Evolutionary conservation across 2,329 filamentous ascomycete genomes (phyloP), one percentile per base, ranked within the genome.

Genomic region (Colletotrichum lini): DNA sequence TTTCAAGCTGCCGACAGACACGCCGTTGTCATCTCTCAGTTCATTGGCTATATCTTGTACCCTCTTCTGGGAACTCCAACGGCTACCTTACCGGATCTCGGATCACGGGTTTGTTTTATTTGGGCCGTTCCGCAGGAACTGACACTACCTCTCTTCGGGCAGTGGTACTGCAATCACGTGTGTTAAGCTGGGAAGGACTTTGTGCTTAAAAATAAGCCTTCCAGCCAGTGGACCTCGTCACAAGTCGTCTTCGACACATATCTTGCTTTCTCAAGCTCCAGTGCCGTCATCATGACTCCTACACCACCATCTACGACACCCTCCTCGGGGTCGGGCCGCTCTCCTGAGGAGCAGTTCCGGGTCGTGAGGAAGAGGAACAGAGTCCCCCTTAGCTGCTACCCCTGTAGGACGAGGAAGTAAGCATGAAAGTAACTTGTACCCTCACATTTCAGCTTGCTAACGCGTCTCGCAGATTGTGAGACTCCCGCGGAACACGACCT

Each of bases 291-390:
- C 73, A 94, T 94, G 93, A 90, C 91, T 72, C 93, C 93, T 30
- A 95, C 93, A 61, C 92, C 94, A 66, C 91, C 92, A 23, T 95
- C 93, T 40, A 94, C 92, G 65, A 92, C 91, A 45, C 93, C 94
- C 10, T 96, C 94, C 74, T 91, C 91, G 70, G 90, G 92, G 74
- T 88, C 85, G 30, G 69, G 69, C 54, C 92, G 93, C 73, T 97
- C 95, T 54, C 94, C 95, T 44, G 94, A 98, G 80, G 90, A 93
- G 64, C 93, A 96, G 75, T 97, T 94, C 78, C 90, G 94, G 76
- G 92, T 98, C 61, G 93, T 98, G 71, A 92, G 96, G 75, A 97
- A 97, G 85, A 90, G 96, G 80, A 98, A 98, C 79, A 89, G 96
- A 71, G 92, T 98, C 18, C 96, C 96, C 57, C 86, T 98, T 60